phyloP scores from a whole-genome alignment of 441 rosid genomes.

The Aleurites moluccanus region DNA sequence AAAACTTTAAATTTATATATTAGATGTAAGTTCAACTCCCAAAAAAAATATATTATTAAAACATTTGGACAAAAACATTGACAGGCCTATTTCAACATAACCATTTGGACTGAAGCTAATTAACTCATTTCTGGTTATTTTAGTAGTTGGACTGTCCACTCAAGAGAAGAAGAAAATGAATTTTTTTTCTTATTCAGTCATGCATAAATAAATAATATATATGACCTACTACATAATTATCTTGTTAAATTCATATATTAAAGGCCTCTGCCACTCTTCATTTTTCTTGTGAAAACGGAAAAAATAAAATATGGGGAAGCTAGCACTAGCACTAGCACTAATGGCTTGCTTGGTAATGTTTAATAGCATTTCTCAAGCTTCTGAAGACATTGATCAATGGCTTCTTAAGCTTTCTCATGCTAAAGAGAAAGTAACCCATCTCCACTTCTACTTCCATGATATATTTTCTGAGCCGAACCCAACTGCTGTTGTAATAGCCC shows the following conservation, averaged over 20 bases:
- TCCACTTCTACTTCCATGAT: constrained; percentile 53
- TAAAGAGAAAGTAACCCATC: constrained; percentile 30
- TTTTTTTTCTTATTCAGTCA: background rate
- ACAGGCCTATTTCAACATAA: no score
- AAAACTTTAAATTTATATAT: no score
- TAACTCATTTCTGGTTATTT: no score
- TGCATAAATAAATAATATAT: background rate
- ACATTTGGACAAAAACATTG: no score
- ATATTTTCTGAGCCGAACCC: constrained; percentile 39
- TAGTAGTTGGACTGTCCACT: background rate
- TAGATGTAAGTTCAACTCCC: no score
- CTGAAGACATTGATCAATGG: constrained; percentile 22
- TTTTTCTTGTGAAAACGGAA: background rate
- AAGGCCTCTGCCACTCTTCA: background rate
- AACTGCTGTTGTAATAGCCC: constrained; percentile 36
- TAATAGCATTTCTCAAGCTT: background rate
- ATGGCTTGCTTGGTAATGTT: background rate
- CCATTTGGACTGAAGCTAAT: no score
- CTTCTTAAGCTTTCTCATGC: background rate
- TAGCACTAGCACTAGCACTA: background rate
- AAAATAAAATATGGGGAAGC: constrained; percentile 4
- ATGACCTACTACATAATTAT: background rate
- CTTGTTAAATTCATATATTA: background rate
- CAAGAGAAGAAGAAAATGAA: background rate
- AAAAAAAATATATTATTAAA: no score